Evolutionary conservation across 441 rosid species (phyloP), one percentile per base, ranked within the genome.

Genomic region (Aleurites moluccanus): DNA sequence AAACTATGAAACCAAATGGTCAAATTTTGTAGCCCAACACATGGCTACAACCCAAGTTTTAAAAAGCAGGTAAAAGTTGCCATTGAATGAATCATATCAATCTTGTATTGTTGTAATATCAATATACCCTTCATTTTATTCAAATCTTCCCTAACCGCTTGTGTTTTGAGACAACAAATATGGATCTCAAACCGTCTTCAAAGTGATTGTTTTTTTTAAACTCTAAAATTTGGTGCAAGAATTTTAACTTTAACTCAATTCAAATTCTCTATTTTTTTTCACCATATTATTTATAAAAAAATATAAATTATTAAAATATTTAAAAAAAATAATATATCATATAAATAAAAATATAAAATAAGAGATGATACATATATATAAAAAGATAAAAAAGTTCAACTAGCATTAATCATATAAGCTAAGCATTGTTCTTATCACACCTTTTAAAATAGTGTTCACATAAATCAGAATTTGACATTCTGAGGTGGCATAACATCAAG

Each of bases 401-500:
- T n/a, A n/a, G n/a, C n/a, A n/a, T n/a, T n/a, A n/a, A n/a, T n/a
- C n/a, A n/a, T n/a, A n/a, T n/a, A n/a, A n/a, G n/a, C n/a, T n/a
- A n/a, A n/a, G n/a, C n/a, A n/a, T n/a, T n/a, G n/a, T n/a, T n/a
- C n/a, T n/a, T n/a, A n/a, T n/a, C n/a, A n/a, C n/a, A n/a, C n/a
- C n/a, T n/a, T n/a, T n/a, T n/a, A n/a, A n/a, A n/a, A n/a, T n/a
- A n/a, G n/a, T n/a, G n/a, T n/a, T n/a, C n/a, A n/a, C 33, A 30
- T 30, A 30, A 30, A 63, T 18, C 21, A 21, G 20, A 65, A 4
- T 18, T 4, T 16, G 42, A 35, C 62, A 44, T 30, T 6, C 20
- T 69, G 73, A 27, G 57, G 59, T 45, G 70, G 56, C 47, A 52
- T 23, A 64, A 61, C 44, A 16, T 62, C 59, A 62, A 27, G 3